These are phyloP conservation scores for Aspergillus neoniger DNA, from an alignment of 2,329 filamentous ascomycete species.

Conservation along the genomic window DNA sequence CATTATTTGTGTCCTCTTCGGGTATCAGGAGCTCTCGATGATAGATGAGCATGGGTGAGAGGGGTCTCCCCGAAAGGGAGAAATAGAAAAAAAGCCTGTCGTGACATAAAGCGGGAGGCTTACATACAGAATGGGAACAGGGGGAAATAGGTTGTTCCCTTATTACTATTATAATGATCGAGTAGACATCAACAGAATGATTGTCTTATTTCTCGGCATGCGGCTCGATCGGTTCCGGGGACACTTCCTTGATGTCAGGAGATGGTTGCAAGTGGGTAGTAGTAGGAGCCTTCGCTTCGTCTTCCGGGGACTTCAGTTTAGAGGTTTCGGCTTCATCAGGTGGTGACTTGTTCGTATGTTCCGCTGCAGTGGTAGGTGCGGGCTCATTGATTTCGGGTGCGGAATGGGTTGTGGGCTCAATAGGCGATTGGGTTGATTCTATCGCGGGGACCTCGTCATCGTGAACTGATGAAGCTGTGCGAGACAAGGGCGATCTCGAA, in stretches of 20 bases:
- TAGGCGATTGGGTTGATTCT: neutral
- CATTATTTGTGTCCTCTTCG: neutral
- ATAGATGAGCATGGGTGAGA: neutral
- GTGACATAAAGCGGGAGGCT: neutral
- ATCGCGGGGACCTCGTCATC: conserved; percentile 10
- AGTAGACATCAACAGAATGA: neutral
- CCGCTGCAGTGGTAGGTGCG: neutral
- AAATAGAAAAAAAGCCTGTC: neutral
- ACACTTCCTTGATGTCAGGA: neutral
- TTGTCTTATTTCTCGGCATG: neutral
- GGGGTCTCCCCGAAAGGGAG: too few species aligned
- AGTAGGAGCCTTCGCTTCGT: neutral
- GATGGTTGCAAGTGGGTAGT: neutral
- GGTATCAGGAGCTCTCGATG: neutral
- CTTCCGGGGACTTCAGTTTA: neutral
- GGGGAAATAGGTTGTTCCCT: neutral
- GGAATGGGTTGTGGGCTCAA: neutral
- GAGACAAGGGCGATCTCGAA: conserved; percentile 36
- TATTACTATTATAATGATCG: neutral
- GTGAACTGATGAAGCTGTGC: conserved; percentile 27
- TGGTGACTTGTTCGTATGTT: neutral
- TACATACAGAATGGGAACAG: neutral
- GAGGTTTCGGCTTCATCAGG: neutral
- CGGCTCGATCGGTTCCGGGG: neutral
- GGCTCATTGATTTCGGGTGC: neutral